Percentiles rank a stretch among this genome's conserved stretches.
Conservation (phyloP, 139 green algal genomes). For the Chlamydomonas incerta region DNA sequence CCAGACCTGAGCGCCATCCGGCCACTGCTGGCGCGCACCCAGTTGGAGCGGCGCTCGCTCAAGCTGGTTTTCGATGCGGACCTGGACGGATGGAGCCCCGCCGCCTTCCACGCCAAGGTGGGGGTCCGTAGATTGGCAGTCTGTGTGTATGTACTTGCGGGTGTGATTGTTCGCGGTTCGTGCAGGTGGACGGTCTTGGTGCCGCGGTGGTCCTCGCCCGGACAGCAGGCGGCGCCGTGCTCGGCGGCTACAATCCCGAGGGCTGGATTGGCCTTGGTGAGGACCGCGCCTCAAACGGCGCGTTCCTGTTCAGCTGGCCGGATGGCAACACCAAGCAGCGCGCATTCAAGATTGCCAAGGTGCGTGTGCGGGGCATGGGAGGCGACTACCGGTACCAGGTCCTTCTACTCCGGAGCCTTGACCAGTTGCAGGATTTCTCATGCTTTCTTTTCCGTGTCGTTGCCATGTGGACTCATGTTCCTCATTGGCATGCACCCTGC, state of each 20-base stretch:
- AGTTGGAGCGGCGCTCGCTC: conserved; percentile 69
- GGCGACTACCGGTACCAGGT: too few relatives aligned
- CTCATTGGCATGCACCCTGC: too few relatives aligned
- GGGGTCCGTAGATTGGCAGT: too few relatives aligned
- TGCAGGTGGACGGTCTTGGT: conserved; percentile 67
- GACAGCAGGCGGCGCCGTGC: conserved; percentile 66
- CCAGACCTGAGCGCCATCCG: conserved; percentile 58
- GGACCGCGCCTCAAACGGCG: conserved; percentile 71
- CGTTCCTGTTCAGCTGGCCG: conserved; percentile 85
- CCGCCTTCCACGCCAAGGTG: conserved; percentile 70
- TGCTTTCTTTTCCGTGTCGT: not conserved
- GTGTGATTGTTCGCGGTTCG: too few relatives aligned
- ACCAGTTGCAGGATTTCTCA: too few relatives aligned
- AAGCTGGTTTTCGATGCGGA: conserved; percentile 67
- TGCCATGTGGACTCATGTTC: too few relatives aligned
- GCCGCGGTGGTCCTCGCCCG: conserved; percentile 65
- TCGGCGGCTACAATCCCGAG: conserved; percentile 83
- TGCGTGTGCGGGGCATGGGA: too few relatives aligned
- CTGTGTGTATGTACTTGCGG: too few relatives aligned
- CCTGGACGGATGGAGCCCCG: conserved; percentile 68
- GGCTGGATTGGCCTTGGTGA: conserved; percentile 77
- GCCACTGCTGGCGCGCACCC: conserved; percentile 77
- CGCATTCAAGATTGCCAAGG: conserved; percentile 80
- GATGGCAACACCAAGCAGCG: conserved; percentile 60
- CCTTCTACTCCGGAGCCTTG: too few relatives aligned